Evolutionary conservation across 176 grass and related monocot species (phyloP), one percentile per base, ranked within the genome.

Genomic region (Eragrostis nindensis): DNA sequence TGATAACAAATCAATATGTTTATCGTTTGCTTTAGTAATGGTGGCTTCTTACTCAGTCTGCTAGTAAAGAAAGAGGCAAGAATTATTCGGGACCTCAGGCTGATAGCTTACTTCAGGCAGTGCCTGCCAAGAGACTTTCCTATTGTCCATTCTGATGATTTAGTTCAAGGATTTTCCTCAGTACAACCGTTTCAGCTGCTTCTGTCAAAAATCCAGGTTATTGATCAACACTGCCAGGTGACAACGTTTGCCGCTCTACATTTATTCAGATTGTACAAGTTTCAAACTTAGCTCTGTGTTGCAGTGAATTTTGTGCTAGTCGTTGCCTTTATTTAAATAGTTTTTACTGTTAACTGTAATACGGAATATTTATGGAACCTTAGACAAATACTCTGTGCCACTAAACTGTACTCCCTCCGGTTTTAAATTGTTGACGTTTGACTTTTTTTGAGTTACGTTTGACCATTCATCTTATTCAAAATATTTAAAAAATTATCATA

Each of bases 91-190:
- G 80, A 93, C 70, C 12, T 97, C 62, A 83, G 90, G 69, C 43
- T 91, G 17, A 64, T 87, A 41, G 85, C 90, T 44, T 93, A 97
- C 72, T 93, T 97, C 69, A 91, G 86, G 53, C 87, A 89, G 63
- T 97, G 87, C 78, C 87, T 97, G 53, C 87, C 90, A 24, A 97
- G 66, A 59, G 83, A 97, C 36, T 83, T 90, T 16, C 68, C 83
- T 26, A 32, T 95, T 59, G 56, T 41, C 19, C 83, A 52, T 73
- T 86, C 52, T 59, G 44, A 49, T 47, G 89, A 90, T 57, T 80
- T 92, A 61, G 49, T 56, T 77, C 74, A 81, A 18, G 76, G 65
- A 8, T 62, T 95, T 79, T 70, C 57, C 43, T 79, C 81, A 30
- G 72, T 92, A 80, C n/a, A 68, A 64, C 87, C 89, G 2, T 74